These are phyloP conservation scores for Coelastrella sp. DNA, from an alignment of 139 green algal genomes.

Conservation along the genomic window DNA sequence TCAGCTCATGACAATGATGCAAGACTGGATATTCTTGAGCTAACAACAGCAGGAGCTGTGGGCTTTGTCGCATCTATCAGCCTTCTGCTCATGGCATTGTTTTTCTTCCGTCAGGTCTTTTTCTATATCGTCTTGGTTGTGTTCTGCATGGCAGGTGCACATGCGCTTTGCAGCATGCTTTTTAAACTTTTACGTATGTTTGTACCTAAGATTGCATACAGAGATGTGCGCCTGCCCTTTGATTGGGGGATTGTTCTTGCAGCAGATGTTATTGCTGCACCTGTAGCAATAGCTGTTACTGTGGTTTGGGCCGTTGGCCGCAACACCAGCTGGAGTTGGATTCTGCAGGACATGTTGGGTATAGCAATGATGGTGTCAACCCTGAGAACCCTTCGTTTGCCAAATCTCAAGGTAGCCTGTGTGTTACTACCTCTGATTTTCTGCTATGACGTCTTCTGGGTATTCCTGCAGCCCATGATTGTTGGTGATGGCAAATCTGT, in stretches of 20 bases:
- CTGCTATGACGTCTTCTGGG: slow-evolving; percentile 92
- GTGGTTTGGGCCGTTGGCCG: slow-evolving; percentile 62
- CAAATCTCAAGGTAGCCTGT: slow-evolving; percentile 73
- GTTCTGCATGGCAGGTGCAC: slow-evolving; percentile 67
- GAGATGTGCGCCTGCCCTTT: slow-evolving; percentile 11
- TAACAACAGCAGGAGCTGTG: slow-evolving; percentile 65
- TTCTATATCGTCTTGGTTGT: slow-evolving; percentile 72
- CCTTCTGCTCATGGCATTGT: slow-evolving; percentile 78
- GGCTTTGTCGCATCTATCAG: slow-evolving; percentile 76
- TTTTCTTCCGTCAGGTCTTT: slow-evolving; percentile 79
- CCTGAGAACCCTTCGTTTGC: slow-evolving; percentile 75
- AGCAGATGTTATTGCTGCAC: slow-evolving; percentile 31
- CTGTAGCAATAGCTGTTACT: slow-evolving; percentile 47
- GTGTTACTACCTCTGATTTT: slow-evolving; percentile 85
- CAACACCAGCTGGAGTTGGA: slow-evolving; percentile 71
- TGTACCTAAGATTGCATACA: neutral
- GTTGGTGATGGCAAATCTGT: slow-evolving; percentile 78
- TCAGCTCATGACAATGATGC: neutral
- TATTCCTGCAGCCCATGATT: slow-evolving; percentile 93
- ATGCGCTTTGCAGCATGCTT: slow-evolving; percentile 60
- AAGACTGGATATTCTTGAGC: slow-evolving; percentile 50
- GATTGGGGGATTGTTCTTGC: slow-evolving; percentile 3
- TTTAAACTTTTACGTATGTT: slow-evolving; percentile 24
- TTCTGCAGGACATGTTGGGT: slow-evolving; percentile 79
- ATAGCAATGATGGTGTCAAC: slow-evolving; percentile 79